Conservation (phyloP, 108 stramenopile species). For the Cyclostephanos invisitatus region DNA sequence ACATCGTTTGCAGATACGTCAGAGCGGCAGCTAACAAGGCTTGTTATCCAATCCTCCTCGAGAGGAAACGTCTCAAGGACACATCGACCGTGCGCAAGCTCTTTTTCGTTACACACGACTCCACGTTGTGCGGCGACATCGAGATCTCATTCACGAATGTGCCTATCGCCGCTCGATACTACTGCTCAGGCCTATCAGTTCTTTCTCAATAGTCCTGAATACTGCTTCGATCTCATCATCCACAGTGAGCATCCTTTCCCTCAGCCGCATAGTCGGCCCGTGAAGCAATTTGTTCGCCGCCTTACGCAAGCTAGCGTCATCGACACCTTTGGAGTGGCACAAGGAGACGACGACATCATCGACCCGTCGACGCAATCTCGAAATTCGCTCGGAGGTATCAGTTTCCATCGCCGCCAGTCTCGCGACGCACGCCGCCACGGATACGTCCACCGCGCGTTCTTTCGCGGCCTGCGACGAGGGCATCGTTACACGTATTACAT, state of each 20-base stretch:
- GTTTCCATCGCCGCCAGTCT: conserved; percentile 36
- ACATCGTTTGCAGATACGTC: too few relatives aligned
- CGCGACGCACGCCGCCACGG: conserved; percentile 45
- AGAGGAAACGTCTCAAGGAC: too few relatives aligned
- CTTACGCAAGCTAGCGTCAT: conserved; percentile 17
- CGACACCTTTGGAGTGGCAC: conserved; percentile 1
- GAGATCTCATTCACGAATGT: neutral
- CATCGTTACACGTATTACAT: neutral
- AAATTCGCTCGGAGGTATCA: conserved; percentile 23
- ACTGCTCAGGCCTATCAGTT: conserved; percentile 8
- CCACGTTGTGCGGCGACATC: neutral
- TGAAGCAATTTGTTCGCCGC: conserved; percentile 51
- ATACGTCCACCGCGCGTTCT: conserved; percentile 45
- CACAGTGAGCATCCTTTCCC: conserved; percentile 25
- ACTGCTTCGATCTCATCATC: conserved; percentile 18
- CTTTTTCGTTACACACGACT: neutral
- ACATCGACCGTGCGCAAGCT: too few relatives aligned
- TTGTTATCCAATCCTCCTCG: too few relatives aligned
- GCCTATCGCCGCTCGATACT: neutral
- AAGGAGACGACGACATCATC: conserved; percentile 22
- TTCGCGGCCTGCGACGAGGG: conserved; percentile 42
- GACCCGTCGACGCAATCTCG: conserved; percentile 29
- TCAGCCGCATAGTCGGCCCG: conserved; percentile 54
- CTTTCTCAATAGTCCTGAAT: conserved; percentile 11
- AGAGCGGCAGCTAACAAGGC: too few relatives aligned